A percentile compares a stretch with the other conserved stretches of the same genome.
phyloP scores from a whole-genome alignment of 352 stramenopile genomes.

The Globisporangium heterothallicum region DNA sequence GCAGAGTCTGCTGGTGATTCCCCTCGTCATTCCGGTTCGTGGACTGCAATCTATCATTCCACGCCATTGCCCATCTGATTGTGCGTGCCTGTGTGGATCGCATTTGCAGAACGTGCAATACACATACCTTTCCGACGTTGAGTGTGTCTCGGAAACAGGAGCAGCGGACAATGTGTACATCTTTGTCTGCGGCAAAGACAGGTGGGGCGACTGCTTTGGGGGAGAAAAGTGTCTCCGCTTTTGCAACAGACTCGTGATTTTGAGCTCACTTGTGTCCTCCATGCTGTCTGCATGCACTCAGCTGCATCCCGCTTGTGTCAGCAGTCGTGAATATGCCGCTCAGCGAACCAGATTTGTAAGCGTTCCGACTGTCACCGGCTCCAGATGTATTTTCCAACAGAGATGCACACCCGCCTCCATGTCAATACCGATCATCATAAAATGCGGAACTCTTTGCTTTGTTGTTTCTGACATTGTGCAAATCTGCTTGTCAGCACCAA shows the following conservation, averaged over 20 bases:
- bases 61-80: neutral
- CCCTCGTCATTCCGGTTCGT: constrained; percentile 66
- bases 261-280: no score
- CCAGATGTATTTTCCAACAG: no score
- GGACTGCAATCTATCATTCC: neutral
- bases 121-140: constrained; percentile 58
- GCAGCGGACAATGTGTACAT: constrained; percentile 76
- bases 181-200: constrained; percentile 81
- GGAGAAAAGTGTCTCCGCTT: no score
- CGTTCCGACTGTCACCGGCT: neutral
- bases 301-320: constrained; percentile 74
- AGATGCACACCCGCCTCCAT: no score
- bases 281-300: constrained; percentile 12
- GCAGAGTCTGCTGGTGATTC: constrained; percentile 62
- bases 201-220: constrained; percentile 20
- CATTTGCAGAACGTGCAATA: constrained; percentile 62
- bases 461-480: no score
- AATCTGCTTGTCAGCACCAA: no score
- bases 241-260: no score
- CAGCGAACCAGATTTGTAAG: constrained; percentile 58
- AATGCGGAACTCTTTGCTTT: no score
- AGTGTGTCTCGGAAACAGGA: constrained; percentile 60
- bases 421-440: no score
- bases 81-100: neutral
- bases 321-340: constrained; percentile 81